Evolutionary conservation across 2,329 filamentous ascomycete species (phyloP), one percentile per base, ranked within the genome.

Genomic region (Xylariaceae sp.): DNA sequence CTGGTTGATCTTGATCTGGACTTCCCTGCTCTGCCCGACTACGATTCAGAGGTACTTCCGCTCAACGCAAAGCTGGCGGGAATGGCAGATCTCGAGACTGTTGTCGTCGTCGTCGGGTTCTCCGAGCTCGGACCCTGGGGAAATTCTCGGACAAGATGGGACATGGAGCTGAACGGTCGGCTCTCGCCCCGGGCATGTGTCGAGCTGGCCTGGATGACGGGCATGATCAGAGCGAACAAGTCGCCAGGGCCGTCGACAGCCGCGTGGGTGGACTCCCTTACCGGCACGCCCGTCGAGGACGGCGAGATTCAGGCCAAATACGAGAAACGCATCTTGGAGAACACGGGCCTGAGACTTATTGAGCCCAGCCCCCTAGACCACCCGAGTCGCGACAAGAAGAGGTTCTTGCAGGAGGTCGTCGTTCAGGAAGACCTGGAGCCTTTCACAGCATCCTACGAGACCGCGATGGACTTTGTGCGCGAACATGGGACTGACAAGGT

Each of bases 201-300:
- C 44, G 92, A 98, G 67, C 98, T 98, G 92, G 89, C 92, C 21
- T 98, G 92, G 92, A 88, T 98, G 65, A 98, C 97, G 90, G 92
- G 92, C 59, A 79, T 97, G 43, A 97, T 98, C 71, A 96, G 90
- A 75, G 94, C 98, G 65, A 87, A 95, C 72, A 97, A 97, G 54
- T 92, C 90, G 13, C 82, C 83, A 98, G 72, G 92, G 92, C 62
- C 85, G 94, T 70, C 85, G 85, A 50, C 97, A 98, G 69, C 88
- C 90, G 51, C 94, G 92, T 98, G 87, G 88, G 87, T 98, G 43
- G 92, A 98, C 59, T 75, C 81, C 61, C 97, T 97, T 77, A 83
- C 87, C 38, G 87, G 87, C 30, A 90, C 97, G 43, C 92, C 92
- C 6, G 88, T 98, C 18, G 90, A 97, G 44, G 92, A 98, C 69